Base-by-base conservation (phyloP, 2,329 filamentous ascomycete species). In the Beauveria sp. region DNA sequence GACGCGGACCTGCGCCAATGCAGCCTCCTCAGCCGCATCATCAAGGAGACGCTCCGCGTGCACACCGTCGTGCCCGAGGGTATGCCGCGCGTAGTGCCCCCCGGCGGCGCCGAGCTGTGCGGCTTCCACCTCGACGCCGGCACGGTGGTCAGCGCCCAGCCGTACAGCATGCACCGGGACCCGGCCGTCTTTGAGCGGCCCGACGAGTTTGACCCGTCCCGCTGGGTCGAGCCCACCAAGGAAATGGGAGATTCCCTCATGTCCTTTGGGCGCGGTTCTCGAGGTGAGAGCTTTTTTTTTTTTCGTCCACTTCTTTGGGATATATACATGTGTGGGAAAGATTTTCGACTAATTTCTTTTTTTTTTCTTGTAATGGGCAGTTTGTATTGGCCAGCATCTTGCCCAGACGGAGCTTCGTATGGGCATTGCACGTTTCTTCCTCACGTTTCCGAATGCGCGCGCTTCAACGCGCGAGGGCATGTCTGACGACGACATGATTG, bases 301-400 rank as follows among this genome's bases (percentile, higher is more conserved):
- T 34, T 24, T 1, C 22, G 22, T 24, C 22, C 22, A 24, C 22
- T 24, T 24, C 22, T 24, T 24, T 24, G 3, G 22, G 22, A 24
- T 24, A 3, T 24, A 24, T 3, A n/a, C n/a, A 24, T 24, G 22
- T 24, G 22, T 24, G 22, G 22, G 22, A 24, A 24, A 24, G 22
- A 24, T 24, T 24, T 24, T 2, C 22, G 22, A 24, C 22, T 24
- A 24, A 24, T 24, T 24, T 2, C 3, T 40, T 18, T n/a, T 24
- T 9, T 5, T 9, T 12, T 12, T 14, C 9, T 52, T 6, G 20
- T 34, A 9, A 14, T 49, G 22, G 5, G 34, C 7, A 75, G 71
- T 70, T 2, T 87, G 84, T 64, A 73, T 88, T 16, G 84, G 84
- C 1, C 71, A 83, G 38, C 82, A 86, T 64, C 73, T 87, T 20